Conservation (phyloP, 768 basidiomycete genomes). For the Amanita phalloides region DNA sequence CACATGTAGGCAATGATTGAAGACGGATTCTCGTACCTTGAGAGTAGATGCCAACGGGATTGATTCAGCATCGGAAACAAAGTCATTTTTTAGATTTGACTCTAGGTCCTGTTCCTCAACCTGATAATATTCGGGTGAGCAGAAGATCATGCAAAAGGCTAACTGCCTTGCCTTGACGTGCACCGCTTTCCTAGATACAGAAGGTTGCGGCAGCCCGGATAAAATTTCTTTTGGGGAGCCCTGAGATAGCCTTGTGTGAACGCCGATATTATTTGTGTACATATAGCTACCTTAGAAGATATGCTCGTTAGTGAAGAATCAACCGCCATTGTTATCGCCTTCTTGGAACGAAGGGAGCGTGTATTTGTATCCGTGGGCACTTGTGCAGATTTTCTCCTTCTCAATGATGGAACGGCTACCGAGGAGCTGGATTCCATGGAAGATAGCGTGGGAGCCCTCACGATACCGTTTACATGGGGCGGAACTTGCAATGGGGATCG, state of each 20-base stretch:
- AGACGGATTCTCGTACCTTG: background rate
- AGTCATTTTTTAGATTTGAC: background rate
- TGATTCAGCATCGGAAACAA: conserved; percentile 4
- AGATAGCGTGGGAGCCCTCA: conserved; percentile 5
- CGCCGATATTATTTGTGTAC: background rate
- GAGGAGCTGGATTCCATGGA: conserved; percentile 1
- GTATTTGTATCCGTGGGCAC: conserved; percentile 21
- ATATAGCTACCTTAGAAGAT: conserved; percentile 25
- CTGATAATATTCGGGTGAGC: conserved; percentile 9
- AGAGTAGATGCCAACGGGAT: background rate
- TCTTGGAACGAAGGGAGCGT: conserved; percentile 35
- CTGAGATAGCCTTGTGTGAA: background rate
- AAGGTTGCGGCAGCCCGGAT: background rate
- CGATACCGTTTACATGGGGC: background rate
- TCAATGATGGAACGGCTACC: background rate
- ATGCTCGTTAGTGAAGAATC: conserved; percentile 27
- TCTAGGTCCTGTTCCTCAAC: conserved; percentile 4
- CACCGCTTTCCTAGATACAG: conserved; percentile 9
- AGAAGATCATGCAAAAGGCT: background rate
- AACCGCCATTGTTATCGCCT: conserved; percentile 12
- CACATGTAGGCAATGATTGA: background rate
- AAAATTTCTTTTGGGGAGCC: background rate
- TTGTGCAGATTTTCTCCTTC: conserved; percentile 1
- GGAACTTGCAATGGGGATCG: conserved; percentile 4
- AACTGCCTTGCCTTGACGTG: background rate